A percentile compares a stretch with the other conserved stretches of the same genome.
Conservation (phyloP, 208 protist species). For the Leishmania mexicana region DNA sequence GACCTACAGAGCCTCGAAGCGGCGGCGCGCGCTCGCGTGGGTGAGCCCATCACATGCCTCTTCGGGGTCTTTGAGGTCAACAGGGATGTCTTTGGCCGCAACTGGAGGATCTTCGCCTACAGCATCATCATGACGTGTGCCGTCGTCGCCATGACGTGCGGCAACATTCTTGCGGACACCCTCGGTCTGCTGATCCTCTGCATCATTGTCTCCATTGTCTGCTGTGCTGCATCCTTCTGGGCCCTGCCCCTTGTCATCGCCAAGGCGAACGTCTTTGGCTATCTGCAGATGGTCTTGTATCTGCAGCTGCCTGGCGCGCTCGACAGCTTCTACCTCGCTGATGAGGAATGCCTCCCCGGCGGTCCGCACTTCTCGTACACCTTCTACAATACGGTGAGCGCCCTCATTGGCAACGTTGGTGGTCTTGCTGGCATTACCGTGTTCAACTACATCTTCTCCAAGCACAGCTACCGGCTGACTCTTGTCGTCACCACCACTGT, state of each 20-base stretch:
- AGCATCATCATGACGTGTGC: slow-evolving; percentile 42
- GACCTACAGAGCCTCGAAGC: slow-evolving; percentile 9
- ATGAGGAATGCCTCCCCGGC: slow-evolving; percentile 24
- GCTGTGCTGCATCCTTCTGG: slow-evolving; percentile 41
- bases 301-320: slow-evolving; percentile 49
- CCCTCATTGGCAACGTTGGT: slow-evolving; percentile 43
- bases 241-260: slow-evolving; percentile 45
- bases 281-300: slow-evolving; percentile 41
- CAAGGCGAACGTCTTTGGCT: slow-evolving; percentile 52
- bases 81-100: slow-evolving; percentile 43
- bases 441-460: slow-evolving; percentile 51
- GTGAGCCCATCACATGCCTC: slow-evolving; percentile 28
- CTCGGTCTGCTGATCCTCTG: slow-evolving; percentile 28
- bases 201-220: slow-evolving; percentile 27
- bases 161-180: slow-evolving; percentile 31
- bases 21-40: slow-evolving; percentile 10
- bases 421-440: slow-evolving; percentile 42
- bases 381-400: slow-evolving; percentile 58
- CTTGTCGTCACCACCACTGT: slow-evolving; percentile 56
- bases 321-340: slow-evolving; percentile 51
- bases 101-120: slow-evolving; percentile 42
- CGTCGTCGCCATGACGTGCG: slow-evolving; percentile 38
- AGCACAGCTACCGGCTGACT: slow-evolving; percentile 49
- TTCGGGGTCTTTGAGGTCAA: slow-evolving; percentile 56
- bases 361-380: slow-evolving; percentile 53